Percentiles rank a stretch among this genome's conserved stretches.
These are phyloP conservation scores for Cutaneotrichosporon cyanovorans DNA, from an alignment of 1,284 basidiomycete species.

Conservation along the genomic window DNA sequence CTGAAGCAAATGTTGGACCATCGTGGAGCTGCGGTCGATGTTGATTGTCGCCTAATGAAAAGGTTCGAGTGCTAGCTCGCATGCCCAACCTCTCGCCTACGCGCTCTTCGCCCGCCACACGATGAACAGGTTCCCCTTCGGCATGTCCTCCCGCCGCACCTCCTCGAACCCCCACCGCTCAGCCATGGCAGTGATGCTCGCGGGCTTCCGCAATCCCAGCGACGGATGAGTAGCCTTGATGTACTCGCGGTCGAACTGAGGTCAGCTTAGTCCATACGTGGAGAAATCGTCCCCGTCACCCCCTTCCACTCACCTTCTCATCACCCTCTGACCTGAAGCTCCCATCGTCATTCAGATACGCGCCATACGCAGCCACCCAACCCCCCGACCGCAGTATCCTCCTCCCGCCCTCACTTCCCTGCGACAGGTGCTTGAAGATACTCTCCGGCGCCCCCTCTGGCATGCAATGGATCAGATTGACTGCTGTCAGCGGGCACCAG, in stretches of 20 bases:
- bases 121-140: constrained; percentile 37
- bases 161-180: constrained; percentile 30
- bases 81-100: too few species aligned
- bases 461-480: constrained; percentile 38
- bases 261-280: not conserved
- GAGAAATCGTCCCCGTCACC: too few species aligned
- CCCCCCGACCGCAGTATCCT: constrained; percentile 14
- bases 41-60: too few species aligned
- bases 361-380: constrained; percentile 34
- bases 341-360: constrained; percentile 33
- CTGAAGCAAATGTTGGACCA: too few species aligned
- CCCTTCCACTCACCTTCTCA: constrained; percentile 21
- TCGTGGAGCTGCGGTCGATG: too few species aligned
- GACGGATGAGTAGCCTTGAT: constrained; percentile 22
- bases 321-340: constrained; percentile 26
- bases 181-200: constrained; percentile 23
- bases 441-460: constrained; percentile 26
- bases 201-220: constrained; percentile 27
- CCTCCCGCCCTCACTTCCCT: constrained; percentile 5
- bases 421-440: constrained; percentile 31
- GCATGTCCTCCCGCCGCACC: constrained; percentile 25
- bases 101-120: constrained; percentile 33
- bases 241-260: constrained; percentile 30
- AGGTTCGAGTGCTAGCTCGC: too few species aligned
- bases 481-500: constrained; percentile 15